Evolutionary conservation across 257 asterid species (phyloP), one percentile per base, ranked within the genome.

Genomic region (Salvia splendens): DNA sequence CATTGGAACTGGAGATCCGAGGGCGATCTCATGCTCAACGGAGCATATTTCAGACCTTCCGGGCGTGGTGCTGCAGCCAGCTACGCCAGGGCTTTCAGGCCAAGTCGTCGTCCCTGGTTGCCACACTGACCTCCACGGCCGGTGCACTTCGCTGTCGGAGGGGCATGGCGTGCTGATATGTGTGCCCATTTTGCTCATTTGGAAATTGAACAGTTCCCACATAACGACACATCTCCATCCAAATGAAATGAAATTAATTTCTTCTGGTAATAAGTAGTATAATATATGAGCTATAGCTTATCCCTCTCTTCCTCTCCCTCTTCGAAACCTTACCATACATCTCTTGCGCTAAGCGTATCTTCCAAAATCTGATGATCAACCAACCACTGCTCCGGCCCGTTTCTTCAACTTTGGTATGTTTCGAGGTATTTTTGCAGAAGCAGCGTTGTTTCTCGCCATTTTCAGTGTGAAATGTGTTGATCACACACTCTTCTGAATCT

Each of bases 21-120:
- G 14, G 98, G 97, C 2, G 98, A 92, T 76, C 92, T 89, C 4
- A 84, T 89, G 96, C 83, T 92, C 16, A 92, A 89, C 35, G 98
- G 98, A 35, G 98, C 98, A 46, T 87, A 77, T 70, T 92, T 92
- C 81, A 80, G 67, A 7, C 82, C 85, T 3, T 89, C 98, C 0
- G 98, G 98, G 10, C 86, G 79, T 15, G 91, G 88, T 12, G 83
- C 95, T 10, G 79, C 86, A 7, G 82, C 87, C 61, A 81, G 57
- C 84, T 92, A 92, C n/a, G 92, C 96, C 54, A 72, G 89, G 62
- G 98, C 98, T 55, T 92, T 97, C 9, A 92, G 98, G 98, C 96
- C 40, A 92, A 89, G 76, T 79, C 98, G 4, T 86, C 96, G 56
- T 87, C 92, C 41, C 42, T 72, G 67, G 95, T 89, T 17, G 86